These are phyloP conservation scores for Coelastrella sp. DNA, from an alignment of 139 green algal species.

Conservation along the genomic window DNA sequence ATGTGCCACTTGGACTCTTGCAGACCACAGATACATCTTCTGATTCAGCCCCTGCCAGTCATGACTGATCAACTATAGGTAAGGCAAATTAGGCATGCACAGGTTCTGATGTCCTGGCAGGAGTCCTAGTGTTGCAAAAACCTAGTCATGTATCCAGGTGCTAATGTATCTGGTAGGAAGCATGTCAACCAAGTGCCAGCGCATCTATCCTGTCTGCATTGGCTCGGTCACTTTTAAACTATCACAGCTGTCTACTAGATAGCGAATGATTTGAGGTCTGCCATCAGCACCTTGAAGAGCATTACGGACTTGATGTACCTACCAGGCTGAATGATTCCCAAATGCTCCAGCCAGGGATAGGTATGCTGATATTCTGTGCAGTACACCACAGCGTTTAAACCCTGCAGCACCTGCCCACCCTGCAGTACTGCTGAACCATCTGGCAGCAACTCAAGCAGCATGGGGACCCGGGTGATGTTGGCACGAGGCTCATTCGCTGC, in stretches of 20 bases:
- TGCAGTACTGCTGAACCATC: slow-evolving; percentile 55
- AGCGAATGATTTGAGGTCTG: not conserved
- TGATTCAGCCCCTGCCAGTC: too few species aligned
- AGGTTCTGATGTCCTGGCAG: too few species aligned
- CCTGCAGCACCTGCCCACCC: slow-evolving; percentile 45
- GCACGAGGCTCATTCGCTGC: slow-evolving; percentile 20
- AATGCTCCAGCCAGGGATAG: slow-evolving; percentile 67
- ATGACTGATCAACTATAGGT: too few species aligned
- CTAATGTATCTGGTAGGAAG: too few species aligned
- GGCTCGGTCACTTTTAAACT: not conserved
- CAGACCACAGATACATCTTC: too few species aligned
- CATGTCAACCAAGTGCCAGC: too few species aligned
- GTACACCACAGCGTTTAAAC: slow-evolving; percentile 66
- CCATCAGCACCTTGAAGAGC: not conserved
- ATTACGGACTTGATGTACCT: not conserved
- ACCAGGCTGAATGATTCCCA: slow-evolving; percentile 41
- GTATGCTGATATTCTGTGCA: slow-evolving; percentile 72
- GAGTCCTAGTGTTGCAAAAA: too few species aligned
- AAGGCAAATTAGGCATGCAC: too few species aligned
- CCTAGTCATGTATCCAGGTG: too few species aligned
- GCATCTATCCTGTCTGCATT: too few species aligned
- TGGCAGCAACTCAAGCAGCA: slow-evolving; percentile 43
- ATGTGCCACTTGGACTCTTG: too few species aligned
- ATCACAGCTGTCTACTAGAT: not conserved
- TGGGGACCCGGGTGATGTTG: slow-evolving; percentile 41